Base-by-base conservation (phyloP, 257 asterid genomes). In the Nicotiana attenuata region DNA sequence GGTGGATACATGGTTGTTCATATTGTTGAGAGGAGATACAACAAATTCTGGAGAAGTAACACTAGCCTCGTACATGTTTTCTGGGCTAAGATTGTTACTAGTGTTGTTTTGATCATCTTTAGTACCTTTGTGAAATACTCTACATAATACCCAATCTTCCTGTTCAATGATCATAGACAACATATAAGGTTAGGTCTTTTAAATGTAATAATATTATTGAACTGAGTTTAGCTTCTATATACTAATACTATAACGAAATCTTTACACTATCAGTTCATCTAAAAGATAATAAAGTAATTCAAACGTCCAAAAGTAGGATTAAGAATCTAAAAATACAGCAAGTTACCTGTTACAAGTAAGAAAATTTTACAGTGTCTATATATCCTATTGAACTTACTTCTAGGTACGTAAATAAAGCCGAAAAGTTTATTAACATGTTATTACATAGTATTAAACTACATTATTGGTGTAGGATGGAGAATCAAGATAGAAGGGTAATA, bases 101-200 rank as follows among this genome's bases (percentile, higher is more conserved):
- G 57, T 73, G 85, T 76, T 82, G 31, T 84, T 89, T 65, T 8
- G 11, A 41, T 89, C 97, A 65, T 88, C 77, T 63, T 90, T 91
- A 24, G 88, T 55, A 14, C 82, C 87, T 84, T 93, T 94, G 89
- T 93, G 85, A 47, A 94, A 92, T 61, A 94, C 98, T 86, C 90
- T 76, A 56, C 93, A 94, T 24, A 94, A 77, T 13, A 94, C 98
- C 97, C 97, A 94, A 20, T 94, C 98, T 83, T 94, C 98, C 98
- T 93, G 96, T 41, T 33, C 24, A 86, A 82, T 22, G 5, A 31
- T 33, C 17, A 22, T 1, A 14, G 61, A 15, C 20, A 38, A 1
- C 20, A n/a, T 19, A 11, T 29, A 29, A 26, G 3, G 29, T 77
- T 57, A 55, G 38, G 17, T 26, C 24, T 28, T 31, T 16, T 31